These are phyloP conservation scores for Myochromella boudieri DNA, from an alignment of 768 basidiomycete genomes.

Conservation along the genomic window DNA sequence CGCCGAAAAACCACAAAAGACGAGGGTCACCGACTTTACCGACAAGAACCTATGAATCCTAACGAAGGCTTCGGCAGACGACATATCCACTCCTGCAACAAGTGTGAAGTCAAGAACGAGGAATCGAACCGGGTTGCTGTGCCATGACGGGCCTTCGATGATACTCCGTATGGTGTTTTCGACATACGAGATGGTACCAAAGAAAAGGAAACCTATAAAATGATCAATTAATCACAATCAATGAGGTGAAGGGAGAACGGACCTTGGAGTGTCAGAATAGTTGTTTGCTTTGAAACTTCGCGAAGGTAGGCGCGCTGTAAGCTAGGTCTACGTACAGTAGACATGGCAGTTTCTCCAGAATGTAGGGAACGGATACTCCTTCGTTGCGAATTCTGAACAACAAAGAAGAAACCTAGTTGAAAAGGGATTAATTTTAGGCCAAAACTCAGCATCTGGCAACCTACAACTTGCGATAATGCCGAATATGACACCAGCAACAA, in stretches of 20 bases:
- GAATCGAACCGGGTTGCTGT: constrained; percentile 79
- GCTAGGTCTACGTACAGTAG: constrained; percentile 87
- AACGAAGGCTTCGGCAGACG: constrained; percentile 92
- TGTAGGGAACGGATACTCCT: constrained; percentile 82
- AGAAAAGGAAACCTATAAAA: constrained; percentile 77
- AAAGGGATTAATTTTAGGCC: not conserved
- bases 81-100: constrained; percentile 91
- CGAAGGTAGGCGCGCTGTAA: constrained; percentile 87
- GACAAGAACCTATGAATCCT: constrained; percentile 81
- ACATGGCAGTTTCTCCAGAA: constrained; percentile 81
- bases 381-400: constrained; percentile 89
- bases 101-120: constrained; percentile 85
- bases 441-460: constrained; percentile 21
- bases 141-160: constrained; percentile 71
- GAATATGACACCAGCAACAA: constrained; percentile 89
- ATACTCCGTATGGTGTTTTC: constrained; percentile 83
- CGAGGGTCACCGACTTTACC: constrained; percentile 76
- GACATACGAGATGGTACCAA: constrained; percentile 89
- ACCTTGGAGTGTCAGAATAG: constrained; percentile 86
- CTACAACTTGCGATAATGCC: constrained; percentile 90
- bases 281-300: constrained; percentile 91
- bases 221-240: not conserved
- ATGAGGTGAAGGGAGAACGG: not conserved
- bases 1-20: constrained; percentile 79
- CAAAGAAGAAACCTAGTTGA: constrained; percentile 82